Base-by-base conservation (phyloP, 768 basidiomycete species). In the Hebeloma cylindrosporum region DNA sequence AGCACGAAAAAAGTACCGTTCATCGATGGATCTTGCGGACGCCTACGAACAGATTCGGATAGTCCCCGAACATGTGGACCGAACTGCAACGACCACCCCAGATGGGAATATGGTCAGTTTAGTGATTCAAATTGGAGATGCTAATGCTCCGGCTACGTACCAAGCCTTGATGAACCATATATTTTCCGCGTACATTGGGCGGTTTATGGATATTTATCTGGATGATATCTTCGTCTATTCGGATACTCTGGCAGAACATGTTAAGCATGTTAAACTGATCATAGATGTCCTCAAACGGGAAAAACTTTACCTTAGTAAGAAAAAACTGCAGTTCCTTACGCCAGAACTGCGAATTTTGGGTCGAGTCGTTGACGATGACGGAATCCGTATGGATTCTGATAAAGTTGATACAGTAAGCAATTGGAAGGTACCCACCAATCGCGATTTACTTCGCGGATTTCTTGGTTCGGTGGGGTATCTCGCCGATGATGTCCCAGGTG, bases 81-180 rank as follows among this genome's bases (percentile, higher is more conserved):
- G 51, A 3, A 40, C 59, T 9, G 40, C 64, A 30, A 29, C 73
- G 40, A 65, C 64, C 0, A 74, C 65, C 1, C 67, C 67, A n/a
- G 64, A 71, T 55, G 73, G 75, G 0, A 74, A 64, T 18, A 74
- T 77, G 69, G 64, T 63, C 2, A 71, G 70, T 28, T 45, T 57
- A 0, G 71, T 76, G 0, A 50, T 60, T 20, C 66, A 61, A 33
- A 50, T 50, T 7, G 66, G 64, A 0, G 63, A 69, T 40, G 65
- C 59, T 20, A 67, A 66, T 38, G 61, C 55, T 16, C 53, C 54
- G 0, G 71, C 71, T 0, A 76, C 73, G 0, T 75, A 66, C 53
- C 74, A 75, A 42, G 48, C 64, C 0, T 36, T 77, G 0, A 75
- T 75, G 71, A 73, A 73, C 29, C 63, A 74, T 29, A 54, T 77